These are phyloP conservation scores for Benincasa hispida DNA, from an alignment of 306 rosid species.

Conservation along the genomic window DNA sequence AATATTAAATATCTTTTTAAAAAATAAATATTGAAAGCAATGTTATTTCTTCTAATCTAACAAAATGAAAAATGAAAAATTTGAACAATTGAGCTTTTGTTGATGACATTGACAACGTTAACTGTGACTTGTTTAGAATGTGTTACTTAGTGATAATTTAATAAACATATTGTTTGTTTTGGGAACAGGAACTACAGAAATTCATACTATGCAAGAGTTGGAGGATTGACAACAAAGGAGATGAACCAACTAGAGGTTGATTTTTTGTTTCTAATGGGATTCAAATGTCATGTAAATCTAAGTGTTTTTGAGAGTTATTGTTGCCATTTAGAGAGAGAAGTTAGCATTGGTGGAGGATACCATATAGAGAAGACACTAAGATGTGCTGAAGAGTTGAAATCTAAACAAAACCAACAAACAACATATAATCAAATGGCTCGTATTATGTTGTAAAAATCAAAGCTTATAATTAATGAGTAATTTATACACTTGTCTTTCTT, in stretches of 20 bases:
- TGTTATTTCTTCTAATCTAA: no score
- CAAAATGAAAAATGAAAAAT: no score
- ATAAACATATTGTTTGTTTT: not conserved
- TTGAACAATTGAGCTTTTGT: no score
- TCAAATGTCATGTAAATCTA: constrained; percentile 85
- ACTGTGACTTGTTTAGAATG: no score
- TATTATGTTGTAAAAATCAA: constrained; percentile 34
- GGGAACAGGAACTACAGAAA: constrained; percentile 71
- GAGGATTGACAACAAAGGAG: constrained; percentile 62
- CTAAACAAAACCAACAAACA: constrained; percentile 31
- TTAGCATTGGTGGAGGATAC: constrained; percentile 87
- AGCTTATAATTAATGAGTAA: not conserved
- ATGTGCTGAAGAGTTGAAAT: constrained; percentile 79
- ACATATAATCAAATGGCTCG: constrained; percentile 45
- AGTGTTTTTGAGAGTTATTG: constrained; percentile 98
- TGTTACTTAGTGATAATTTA: not conserved
- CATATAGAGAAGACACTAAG: constrained; percentile 71
- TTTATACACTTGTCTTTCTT: not conserved
- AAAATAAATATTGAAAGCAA: no score
- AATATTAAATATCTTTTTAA: no score
- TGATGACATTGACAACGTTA: no score
- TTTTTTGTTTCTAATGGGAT: constrained; percentile 79
- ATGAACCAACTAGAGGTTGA: constrained; percentile 73
- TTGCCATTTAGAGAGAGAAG: constrained; percentile 87
- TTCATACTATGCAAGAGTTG: constrained; percentile 84